These are phyloP conservation scores for Glomus cerebriforme DNA, from an alignment of 192 early-diverging fungal genomes.

Conservation along the genomic window DNA sequence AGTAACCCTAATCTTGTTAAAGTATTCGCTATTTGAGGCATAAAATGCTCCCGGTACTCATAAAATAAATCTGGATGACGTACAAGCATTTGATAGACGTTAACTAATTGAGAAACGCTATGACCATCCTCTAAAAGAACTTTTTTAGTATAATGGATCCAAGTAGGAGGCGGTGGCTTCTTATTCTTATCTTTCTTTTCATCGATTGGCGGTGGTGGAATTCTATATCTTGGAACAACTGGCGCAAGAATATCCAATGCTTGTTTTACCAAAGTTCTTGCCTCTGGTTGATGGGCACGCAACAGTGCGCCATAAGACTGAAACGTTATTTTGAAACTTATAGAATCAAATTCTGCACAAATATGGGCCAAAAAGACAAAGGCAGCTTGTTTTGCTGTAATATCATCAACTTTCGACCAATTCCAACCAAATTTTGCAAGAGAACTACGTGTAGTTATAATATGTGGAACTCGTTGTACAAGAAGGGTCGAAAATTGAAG, in stretches of 20 bases:
- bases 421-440: slow-evolving; percentile 79
- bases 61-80: slow-evolving; percentile 91
- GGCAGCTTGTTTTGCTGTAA: slow-evolving; percentile 93
- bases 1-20: slow-evolving; percentile 87
- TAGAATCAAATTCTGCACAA: slow-evolving; percentile 89
- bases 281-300: slow-evolving; percentile 88
- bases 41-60: slow-evolving; percentile 84
- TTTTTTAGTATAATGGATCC: slow-evolving; percentile 85
- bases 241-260: slow-evolving; percentile 93
- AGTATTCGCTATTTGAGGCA: slow-evolving; percentile 84
- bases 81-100: slow-evolving; percentile 90
- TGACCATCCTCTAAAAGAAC: slow-evolving; percentile 95
- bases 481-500: slow-evolving; percentile 90
- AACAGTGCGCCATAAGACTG: slow-evolving; percentile 79
- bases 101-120: slow-evolving; percentile 82
- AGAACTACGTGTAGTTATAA: slow-evolving; percentile 45
- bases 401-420: slow-evolving; percentile 81
- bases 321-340: slow-evolving; percentile 60
- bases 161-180: slow-evolving; percentile 57
- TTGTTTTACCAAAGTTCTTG: slow-evolving; percentile 85
- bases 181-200: slow-evolving; percentile 21
- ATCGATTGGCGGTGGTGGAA: neutral
- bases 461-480: slow-evolving; percentile 76
- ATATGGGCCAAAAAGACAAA: slow-evolving; percentile 93
- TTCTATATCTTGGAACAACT: slow-evolving; percentile 70